phyloP scores from a whole-genome alignment of 2,329 filamentous ascomycete genomes.

The Penicillium sp. region DNA sequence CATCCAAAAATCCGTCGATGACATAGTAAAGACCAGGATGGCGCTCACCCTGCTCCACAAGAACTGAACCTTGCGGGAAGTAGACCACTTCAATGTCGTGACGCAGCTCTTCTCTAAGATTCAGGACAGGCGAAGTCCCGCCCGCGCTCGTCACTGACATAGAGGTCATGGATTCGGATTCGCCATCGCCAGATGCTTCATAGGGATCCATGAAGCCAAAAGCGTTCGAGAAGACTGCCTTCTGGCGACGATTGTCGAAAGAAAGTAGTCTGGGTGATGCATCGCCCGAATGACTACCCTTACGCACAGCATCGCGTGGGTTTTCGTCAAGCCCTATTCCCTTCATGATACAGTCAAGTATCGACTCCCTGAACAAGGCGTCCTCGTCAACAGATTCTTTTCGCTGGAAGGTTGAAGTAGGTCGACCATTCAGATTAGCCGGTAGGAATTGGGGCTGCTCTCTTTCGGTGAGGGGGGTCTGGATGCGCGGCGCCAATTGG shows the following conservation, averaged over 20 bases:
- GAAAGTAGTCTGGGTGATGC: slow-evolving; percentile 82
- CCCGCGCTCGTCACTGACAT: slow-evolving; percentile 66
- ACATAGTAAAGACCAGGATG: slow-evolving; percentile 97
- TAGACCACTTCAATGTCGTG: slow-evolving; percentile 96
- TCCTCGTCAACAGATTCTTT: slow-evolving; percentile 88
- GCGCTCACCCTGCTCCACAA: slow-evolving; percentile 96
- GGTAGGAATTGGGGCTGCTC: slow-evolving; percentile 42
- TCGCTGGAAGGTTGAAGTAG: slow-evolving; percentile 55
- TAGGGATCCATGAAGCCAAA: slow-evolving; percentile 90
- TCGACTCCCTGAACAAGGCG: slow-evolving; percentile 81
- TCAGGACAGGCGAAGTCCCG: slow-evolving; percentile 63
- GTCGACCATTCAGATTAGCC: slow-evolving; percentile 25
- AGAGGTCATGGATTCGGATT: slow-evolving; percentile 78
- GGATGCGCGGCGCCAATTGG: slow-evolving; percentile 32
- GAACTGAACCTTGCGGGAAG: slow-evolving; percentile 89
- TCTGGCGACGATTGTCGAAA: slow-evolving; percentile 78
- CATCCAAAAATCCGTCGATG: slow-evolving; percentile 93
- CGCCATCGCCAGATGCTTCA: slow-evolving; percentile 71
- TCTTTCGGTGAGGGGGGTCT: slow-evolving; percentile 47
- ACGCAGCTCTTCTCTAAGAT: slow-evolving; percentile 75
- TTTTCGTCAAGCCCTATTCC: slow-evolving; percentile 76
- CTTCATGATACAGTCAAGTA: slow-evolving; percentile 94
- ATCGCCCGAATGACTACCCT: slow-evolving; percentile 69
- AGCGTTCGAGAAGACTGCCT: slow-evolving; percentile 78
- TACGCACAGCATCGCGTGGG: slow-evolving; percentile 64